phyloP scores from a whole-genome alignment of 257 asterid genomes.

The Jacaranda mimosifolia region DNA sequence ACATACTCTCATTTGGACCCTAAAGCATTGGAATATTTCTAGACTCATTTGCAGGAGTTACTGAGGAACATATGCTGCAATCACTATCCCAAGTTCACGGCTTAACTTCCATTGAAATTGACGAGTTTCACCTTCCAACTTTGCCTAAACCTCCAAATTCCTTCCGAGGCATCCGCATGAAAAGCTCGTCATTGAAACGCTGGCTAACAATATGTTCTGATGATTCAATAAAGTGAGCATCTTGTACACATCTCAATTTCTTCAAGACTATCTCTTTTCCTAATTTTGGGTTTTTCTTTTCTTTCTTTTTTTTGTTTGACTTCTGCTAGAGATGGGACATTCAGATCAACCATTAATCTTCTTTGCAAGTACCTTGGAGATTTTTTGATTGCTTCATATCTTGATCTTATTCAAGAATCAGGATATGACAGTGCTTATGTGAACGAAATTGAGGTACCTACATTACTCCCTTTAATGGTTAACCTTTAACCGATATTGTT shows the following conservation, averaged over 20 bases:
- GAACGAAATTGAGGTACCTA: constrained; percentile 87
- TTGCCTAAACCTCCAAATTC: constrained; percentile 81
- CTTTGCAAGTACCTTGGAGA: constrained; percentile 98
- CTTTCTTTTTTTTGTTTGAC: constrained; percentile 32
- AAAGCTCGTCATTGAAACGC: constrained; percentile 77
- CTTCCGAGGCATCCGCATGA: constrained; percentile 87
- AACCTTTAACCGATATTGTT: too few species aligned
- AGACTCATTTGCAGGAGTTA: constrained; percentile 78
- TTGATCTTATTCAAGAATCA: constrained; percentile 77
- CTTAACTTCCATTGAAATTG: constrained; percentile 53
- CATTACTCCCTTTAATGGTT: neutral
- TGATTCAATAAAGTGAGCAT: constrained; percentile 76
- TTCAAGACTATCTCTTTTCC: constrained; percentile 29
- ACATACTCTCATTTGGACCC: constrained; percentile 18
- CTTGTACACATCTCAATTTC: neutral
- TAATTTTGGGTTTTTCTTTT: neutral
- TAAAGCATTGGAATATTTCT: constrained; percentile 38
- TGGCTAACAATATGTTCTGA: constrained; percentile 91
- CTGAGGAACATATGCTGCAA: constrained; percentile 67
- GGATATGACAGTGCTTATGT: constrained; percentile 76
- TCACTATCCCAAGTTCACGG: constrained; percentile 65
- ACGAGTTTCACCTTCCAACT: constrained; percentile 66
- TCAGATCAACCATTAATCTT: constrained; percentile 70
- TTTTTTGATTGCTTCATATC: constrained; percentile 86
- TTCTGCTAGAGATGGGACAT: constrained; percentile 73